Evolutionary conservation across 2,329 filamentous ascomycete genomes (phyloP), one percentile per base, ranked within the genome.

Genomic region (Chaetomium olivaceum): DNA sequence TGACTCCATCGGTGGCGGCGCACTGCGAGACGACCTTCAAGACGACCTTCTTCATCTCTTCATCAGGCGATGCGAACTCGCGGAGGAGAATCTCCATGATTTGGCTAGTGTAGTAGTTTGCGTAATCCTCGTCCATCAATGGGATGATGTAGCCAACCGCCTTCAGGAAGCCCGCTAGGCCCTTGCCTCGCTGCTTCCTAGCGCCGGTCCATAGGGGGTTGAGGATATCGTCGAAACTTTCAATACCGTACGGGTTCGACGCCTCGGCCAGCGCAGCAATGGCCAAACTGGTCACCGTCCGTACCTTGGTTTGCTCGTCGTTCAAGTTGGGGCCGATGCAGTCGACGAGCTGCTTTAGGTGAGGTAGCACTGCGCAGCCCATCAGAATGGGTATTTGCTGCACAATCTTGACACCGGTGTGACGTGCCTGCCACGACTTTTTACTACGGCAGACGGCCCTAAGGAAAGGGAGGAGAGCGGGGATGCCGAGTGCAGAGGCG

Each of bases 21-120:
- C 95, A 98, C 75, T 99, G 95, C 21, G 93, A 97, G 19, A 99
- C 89, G 31, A 99, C 95, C 79, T 98, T 98, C 65, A 99, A 82
- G 8, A 99, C 95, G 1, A 99, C 95, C 81, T 99, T 99, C 81
- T 98, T 99, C 95, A 99, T 99, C 79, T 99, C 95, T 78, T 99
- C 95, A 71, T 99, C 95, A 0, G 95, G 95, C 0, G 94, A 97
- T 7, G 93, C 91, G 74, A 99, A 99, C 76, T 99, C 95, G 73
- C 95, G 89, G 33, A 98, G 87, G 16, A 99, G 82, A 73, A 98
- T 98, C 78, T 98, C 95, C 94, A 99, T 98, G 74, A 99, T 97
- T 78, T 99, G 93, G 71, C 89, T 92, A 9, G 95, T 98, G 75
- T 99, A 99, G 80, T 99, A 99, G 77, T 97, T 98, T 79, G 95